phyloP scores from a whole-genome alignment of 352 stramenopile genomes.

The Phytophthora syringae region DNA sequence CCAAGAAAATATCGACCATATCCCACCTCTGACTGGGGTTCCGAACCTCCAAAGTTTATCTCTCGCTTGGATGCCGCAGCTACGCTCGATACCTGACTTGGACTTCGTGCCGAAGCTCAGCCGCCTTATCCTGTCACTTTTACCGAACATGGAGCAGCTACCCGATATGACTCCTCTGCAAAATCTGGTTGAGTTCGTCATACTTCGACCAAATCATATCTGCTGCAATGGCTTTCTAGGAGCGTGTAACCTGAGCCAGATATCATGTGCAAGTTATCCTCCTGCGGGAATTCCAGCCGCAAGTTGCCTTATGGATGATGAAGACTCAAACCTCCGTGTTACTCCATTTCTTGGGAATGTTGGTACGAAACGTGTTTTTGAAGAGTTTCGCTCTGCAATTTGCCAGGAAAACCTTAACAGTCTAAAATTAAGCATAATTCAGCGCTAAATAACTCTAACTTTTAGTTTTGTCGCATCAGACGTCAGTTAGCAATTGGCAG shows the following conservation, averaged over 20 bases:
- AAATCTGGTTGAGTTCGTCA: constrained; percentile 23
- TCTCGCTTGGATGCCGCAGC: constrained; percentile 24
- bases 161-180: constrained; percentile 26
- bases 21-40: constrained; percentile 29
- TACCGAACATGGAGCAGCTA: constrained; percentile 19
- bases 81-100: constrained; percentile 29
- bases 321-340: neutral
- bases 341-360: constrained; percentile 18
- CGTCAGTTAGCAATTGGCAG: neutral
- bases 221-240: constrained; percentile 50
- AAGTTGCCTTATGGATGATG: constrained; percentile 11
- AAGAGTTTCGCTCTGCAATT: constrained; percentile 22
- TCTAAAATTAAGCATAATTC: neutral
- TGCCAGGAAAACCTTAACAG: constrained; percentile 14
- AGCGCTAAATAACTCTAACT: too few species aligned
- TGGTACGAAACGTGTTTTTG: constrained; percentile 9
- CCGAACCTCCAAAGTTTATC: constrained; percentile 22
- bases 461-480: too few species aligned
- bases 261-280: constrained; percentile 25
- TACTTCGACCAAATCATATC: constrained; percentile 9
- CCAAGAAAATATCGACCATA: neutral
- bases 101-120: constrained; percentile 13
- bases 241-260: constrained; percentile 32
- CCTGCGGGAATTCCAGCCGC: constrained; percentile 7
- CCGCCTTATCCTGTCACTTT: constrained; percentile 13